Evolutionary conservation across 2,329 filamentous ascomycete genomes (phyloP), one percentile per base, ranked within the genome.

Genomic region (Cordyceps javanica): DNA sequence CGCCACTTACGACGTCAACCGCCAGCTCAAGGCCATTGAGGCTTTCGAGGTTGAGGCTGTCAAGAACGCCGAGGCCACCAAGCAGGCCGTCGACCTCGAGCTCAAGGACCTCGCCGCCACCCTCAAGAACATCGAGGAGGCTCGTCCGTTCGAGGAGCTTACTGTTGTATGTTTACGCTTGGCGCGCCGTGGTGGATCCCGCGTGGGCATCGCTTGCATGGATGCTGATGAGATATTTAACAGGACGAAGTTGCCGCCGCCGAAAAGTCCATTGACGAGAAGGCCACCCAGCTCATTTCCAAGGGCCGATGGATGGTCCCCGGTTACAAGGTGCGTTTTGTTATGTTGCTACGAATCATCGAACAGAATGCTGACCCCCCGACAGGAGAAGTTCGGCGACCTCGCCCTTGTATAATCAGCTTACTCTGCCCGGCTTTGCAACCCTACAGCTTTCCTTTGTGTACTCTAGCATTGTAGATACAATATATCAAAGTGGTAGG

Each of bases 221-320:
- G 36, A 14, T 57, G 38, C 46, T 57, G 28, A 57, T 50, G 46
- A 51, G 45, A 62, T 63, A 57, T 48, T 59, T 48, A 63, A 63
- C 69, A 96, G 91, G 94, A 97, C 75, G 94, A 99, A 72, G 89
- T 99, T 75, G 90, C 90, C 62, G 86, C 90, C 67, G 94, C 93
- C 68, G 90, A 92, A 75, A 92, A 94, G 69, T 93, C 96, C 66
- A 97, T 99, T 75, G 93, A 97, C 80, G 87, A 96, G 85, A 95
- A 95, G 84, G 96, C 93, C 68, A 80, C 87, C 69, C 87, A 94
- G 79, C 86, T 99, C 73, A 92, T 99, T 65, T 90, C 90, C 76
- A 97, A 95, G 88, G 93, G 93, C 75, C 90, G 91, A 86, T 99
- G 94, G 94, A 85, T 87, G 80, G 92, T 96, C 72, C 92, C 94